phyloP scores from a whole-genome alignment of 805 yeast species.

The Wickerhamiella nectarea region DNA sequence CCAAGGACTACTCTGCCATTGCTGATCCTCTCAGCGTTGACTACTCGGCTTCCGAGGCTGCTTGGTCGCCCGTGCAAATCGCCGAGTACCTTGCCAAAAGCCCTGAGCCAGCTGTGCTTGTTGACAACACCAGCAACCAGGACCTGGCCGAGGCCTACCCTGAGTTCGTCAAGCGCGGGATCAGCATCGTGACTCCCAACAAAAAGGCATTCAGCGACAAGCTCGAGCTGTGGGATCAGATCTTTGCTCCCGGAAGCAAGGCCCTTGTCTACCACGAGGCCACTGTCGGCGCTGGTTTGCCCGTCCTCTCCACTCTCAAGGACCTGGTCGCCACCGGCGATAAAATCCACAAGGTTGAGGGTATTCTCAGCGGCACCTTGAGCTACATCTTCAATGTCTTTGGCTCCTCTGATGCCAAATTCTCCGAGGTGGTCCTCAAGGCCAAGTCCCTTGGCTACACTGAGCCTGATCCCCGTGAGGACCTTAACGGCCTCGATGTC shows the following conservation, averaged over 20 bases:
- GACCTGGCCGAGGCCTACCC: constrained; percentile 68
- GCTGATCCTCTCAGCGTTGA: constrained; percentile 43
- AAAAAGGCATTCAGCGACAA: constrained; percentile 90
- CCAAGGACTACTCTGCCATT: constrained; percentile 58
- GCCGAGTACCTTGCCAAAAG: constrained; percentile 50
- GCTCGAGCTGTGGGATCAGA: constrained; percentile 58
- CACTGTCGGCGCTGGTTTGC: constrained; percentile 97
- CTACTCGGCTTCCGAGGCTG: constrained; percentile 33
- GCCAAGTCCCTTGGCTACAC: constrained; percentile 92
- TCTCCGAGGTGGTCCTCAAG: constrained; percentile 75
- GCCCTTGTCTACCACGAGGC: constrained; percentile 95
- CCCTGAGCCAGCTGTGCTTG: constrained; percentile 62
- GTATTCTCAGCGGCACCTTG: constrained; percentile 90
- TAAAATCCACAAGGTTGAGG: constrained; percentile 80
- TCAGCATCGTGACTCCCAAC: constrained; percentile 95
- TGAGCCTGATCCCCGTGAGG: constrained; percentile 99
- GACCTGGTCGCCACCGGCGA: constrained; percentile 91
- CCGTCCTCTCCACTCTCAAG: constrained; percentile 75
- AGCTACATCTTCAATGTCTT: constrained; percentile 91
- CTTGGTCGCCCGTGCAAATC: constrained; percentile 45
- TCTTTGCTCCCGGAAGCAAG: constrained; percentile 45
- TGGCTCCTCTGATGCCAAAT: constrained; percentile 60
- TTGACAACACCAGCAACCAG: constrained; percentile 88
- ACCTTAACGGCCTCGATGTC: constrained; percentile 92
- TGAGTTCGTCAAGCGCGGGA: constrained; percentile 54